Conservation (phyloP, 1,139 yeast genomes). For the Suhomyces panamericanus region DNA sequence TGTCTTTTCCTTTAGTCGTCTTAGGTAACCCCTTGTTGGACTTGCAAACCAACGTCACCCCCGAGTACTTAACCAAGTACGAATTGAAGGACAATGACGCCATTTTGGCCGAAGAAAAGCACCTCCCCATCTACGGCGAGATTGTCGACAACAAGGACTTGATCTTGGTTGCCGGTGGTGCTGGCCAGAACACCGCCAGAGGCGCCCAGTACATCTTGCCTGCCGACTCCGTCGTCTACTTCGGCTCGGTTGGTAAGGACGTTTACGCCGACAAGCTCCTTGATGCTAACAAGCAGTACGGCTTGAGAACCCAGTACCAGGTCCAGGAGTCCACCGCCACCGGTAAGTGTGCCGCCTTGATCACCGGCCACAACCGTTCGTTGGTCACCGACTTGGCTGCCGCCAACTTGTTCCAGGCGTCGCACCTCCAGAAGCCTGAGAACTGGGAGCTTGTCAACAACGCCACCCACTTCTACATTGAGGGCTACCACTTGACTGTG, state of each 20-base stretch:
- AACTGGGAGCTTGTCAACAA: slow-evolving; percentile 85
- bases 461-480: slow-evolving; percentile 85
- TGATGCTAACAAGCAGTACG: slow-evolving; percentile 84
- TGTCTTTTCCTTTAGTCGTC: slow-evolving; percentile 49
- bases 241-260: slow-evolving; percentile 96
- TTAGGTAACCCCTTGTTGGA: slow-evolving; percentile 75
- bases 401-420: slow-evolving; percentile 92
- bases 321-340: slow-evolving; percentile 76
- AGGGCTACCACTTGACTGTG: slow-evolving; percentile 98
- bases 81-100: slow-evolving; percentile 91
- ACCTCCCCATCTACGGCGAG: slow-evolving; percentile 83
- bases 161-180: slow-evolving; percentile 93
- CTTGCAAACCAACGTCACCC: slow-evolving; percentile 76
- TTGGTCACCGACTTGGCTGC: slow-evolving; percentile 96
- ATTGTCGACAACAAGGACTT: slow-evolving; percentile 61
- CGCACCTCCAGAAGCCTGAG: slow-evolving; percentile 83
- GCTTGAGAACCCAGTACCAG: slow-evolving; percentile 84
- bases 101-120: slow-evolving; percentile 85
- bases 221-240: slow-evolving; percentile 78
- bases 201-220: slow-evolving; percentile 96
- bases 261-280: slow-evolving; percentile 77
- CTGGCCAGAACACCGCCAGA: slow-evolving; percentile 98
- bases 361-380: slow-evolving; percentile 86
- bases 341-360: slow-evolving; percentile 97
- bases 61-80: slow-evolving; percentile 74